phyloP scores from a whole-genome alignment of 345 rosid species.

The Camelina sativa region DNA sequence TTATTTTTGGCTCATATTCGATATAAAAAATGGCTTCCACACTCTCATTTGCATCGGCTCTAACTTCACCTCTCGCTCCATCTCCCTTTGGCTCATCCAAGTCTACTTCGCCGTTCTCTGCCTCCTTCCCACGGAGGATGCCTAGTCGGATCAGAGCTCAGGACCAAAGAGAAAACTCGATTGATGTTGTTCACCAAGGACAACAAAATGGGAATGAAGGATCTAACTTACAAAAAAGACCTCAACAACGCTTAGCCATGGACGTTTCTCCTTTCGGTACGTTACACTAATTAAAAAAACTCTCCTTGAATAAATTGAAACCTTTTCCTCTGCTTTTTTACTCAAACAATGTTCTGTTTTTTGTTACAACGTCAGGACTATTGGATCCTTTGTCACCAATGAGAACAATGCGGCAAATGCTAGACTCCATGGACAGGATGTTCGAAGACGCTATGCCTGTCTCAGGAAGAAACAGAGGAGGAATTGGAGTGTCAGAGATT shows the following conservation, averaged over 20 bases:
- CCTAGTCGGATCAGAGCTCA: constrained; percentile 46
- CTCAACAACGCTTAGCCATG: constrained; percentile 49
- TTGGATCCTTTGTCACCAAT: constrained; percentile 71
- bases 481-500: constrained; percentile 42
- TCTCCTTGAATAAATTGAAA: not conserved
- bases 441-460: constrained; percentile 58
- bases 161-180: constrained; percentile 51
- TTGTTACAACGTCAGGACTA: constrained; percentile 45
- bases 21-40: constrained; percentile 52
- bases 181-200: constrained; percentile 59
- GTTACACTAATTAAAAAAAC: not conserved
- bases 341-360: not conserved
- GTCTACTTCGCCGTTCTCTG: constrained; percentile 34
- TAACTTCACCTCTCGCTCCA: constrained; percentile 34
- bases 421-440: constrained; percentile 74
- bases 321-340: not conserved
- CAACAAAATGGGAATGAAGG: constrained; percentile 45
- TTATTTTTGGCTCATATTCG: not conserved
- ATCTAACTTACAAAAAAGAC: constrained; percentile 53
- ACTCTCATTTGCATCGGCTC: constrained; percentile 41
- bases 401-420: constrained; percentile 84
- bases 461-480: constrained; percentile 46
- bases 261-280: constrained; percentile 76
- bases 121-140: constrained; percentile 41
- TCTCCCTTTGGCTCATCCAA: constrained; percentile 13